These are phyloP conservation scores for Chlorella sorokiniana DNA, from an alignment of 139 green algal genomes.

Conservation along the genomic window DNA sequence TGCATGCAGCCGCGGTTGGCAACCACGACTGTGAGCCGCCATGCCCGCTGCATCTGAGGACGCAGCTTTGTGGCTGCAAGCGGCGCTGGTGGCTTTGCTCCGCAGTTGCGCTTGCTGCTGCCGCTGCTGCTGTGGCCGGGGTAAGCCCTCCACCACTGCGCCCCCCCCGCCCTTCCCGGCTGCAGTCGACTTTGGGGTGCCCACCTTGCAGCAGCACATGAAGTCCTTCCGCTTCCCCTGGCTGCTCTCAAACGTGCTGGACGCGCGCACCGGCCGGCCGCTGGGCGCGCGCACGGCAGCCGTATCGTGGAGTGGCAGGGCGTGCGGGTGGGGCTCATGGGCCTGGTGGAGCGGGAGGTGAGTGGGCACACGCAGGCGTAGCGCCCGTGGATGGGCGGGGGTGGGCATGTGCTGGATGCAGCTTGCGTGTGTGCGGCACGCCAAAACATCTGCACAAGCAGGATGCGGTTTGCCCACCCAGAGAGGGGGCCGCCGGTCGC, in stretches of 20 bases:
- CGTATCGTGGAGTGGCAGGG: conserved; percentile 45
- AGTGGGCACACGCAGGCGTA: neutral
- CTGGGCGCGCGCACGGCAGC: conserved; percentile 37
- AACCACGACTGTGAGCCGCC: conserved; percentile 27
- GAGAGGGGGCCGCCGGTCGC: too few relatives aligned
- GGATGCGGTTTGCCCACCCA: too few relatives aligned
- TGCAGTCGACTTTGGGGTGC: conserved; percentile 50
- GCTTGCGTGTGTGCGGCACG: too few relatives aligned
- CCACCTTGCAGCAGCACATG: conserved; percentile 59
- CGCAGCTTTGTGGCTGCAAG: neutral
- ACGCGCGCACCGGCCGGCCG: conserved; percentile 53
- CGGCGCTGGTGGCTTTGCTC: neutral
- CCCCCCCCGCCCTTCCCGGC: neutral
- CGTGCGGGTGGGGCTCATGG: conserved; percentile 68
- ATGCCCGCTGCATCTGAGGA: neutral
- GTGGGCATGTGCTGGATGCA: too few relatives aligned
- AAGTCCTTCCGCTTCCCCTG: conserved; percentile 73
- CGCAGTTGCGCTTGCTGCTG: neutral
- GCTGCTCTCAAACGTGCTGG: conserved; percentile 81
- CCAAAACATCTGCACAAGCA: too few relatives aligned
- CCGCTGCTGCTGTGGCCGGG: neutral
- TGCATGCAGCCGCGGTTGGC: conserved; percentile 47
- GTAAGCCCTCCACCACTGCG: neutral
- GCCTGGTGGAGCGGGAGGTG: conserved; percentile 77
- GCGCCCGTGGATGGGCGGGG: too few relatives aligned